phyloP scores from a whole-genome alignment of 768 basidiomycete species.

The Heimioporus sp. region DNA sequence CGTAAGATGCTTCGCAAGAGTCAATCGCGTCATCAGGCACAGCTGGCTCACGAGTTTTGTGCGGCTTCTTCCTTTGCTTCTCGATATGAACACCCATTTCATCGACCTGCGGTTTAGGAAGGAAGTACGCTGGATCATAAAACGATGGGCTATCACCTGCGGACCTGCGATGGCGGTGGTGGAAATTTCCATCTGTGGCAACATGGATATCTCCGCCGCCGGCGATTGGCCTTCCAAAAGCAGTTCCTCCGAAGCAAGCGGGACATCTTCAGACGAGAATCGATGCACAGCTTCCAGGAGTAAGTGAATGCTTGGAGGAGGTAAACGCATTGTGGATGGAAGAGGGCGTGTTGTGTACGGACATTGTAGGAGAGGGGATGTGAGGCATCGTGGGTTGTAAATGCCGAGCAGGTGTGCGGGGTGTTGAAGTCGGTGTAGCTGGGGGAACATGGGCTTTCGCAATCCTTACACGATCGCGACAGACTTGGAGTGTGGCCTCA shows the following conservation, averaged over 20 bases:
- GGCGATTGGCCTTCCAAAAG: conserved; percentile 4
- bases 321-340: no score
- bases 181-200: conserved; percentile 38
- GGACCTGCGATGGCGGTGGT: conserved; percentile 31
- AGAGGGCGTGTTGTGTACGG: no score
- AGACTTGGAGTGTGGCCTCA: not conserved
- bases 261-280: conserved; percentile 25
- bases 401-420: no score
- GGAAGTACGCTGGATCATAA: conserved; percentile 31
- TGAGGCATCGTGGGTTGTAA: no score
- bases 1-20: conserved; percentile 34
- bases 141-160: conserved; percentile 32
- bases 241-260: conserved; percentile 25
- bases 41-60: not conserved
- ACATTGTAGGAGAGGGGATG: not conserved
- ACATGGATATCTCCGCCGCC: conserved; percentile 37
- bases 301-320: no score
- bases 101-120: conserved; percentile 36
- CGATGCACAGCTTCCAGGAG: not conserved
- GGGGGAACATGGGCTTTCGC: no score
- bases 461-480: no score
- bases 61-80: conserved; percentile 13
- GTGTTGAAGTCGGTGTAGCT: no score
- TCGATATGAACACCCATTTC: conserved; percentile 29
- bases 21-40: conserved; percentile 37